Conservation (phyloP, 768 basidiomycete species). For the Auriscalpium microsporum region DNA sequence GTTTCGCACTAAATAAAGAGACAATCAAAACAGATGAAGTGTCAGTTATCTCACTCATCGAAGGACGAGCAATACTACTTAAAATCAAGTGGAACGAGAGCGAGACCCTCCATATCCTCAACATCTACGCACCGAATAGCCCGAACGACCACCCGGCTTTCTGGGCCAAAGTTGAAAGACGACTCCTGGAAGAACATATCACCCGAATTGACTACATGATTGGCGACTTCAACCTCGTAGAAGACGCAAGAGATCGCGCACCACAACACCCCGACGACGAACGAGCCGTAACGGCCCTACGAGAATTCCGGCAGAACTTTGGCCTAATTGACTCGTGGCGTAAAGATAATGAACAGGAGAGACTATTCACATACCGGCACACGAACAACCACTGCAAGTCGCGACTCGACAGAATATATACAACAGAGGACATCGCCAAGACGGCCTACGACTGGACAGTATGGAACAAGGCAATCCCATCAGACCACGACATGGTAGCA, state of each 20-base stretch:
- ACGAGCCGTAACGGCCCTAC: too few relatives aligned
- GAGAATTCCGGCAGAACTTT: too few relatives aligned
- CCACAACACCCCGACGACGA: too few relatives aligned
- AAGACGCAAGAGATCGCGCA: too few relatives aligned
- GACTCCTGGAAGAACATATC: background rate
- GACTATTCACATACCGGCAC: too few relatives aligned
- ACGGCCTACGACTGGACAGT: background rate
- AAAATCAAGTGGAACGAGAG: constrained; percentile 12
- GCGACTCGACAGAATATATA: too few relatives aligned
- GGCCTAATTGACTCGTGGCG: too few relatives aligned
- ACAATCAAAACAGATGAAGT: too few relatives aligned
- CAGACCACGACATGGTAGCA: background rate
- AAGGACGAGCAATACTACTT: constrained; percentile 10
- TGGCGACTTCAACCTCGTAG: too few relatives aligned
- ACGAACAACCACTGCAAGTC: too few relatives aligned
- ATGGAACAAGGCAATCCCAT: background rate
- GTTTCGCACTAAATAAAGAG: background rate
- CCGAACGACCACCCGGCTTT: background rate
- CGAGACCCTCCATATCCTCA: constrained; percentile 6
- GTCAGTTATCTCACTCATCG: background rate
- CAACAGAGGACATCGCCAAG: too few relatives aligned
- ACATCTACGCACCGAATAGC: constrained; percentile 18
- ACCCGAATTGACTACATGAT: background rate
- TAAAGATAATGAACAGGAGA: too few relatives aligned
- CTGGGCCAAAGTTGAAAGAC: constrained; percentile 2